Evolutionary conservation across 345 rosid species (phyloP), one percentile per base, ranked within the genome.

Genomic region (Balakata baccata): DNA sequence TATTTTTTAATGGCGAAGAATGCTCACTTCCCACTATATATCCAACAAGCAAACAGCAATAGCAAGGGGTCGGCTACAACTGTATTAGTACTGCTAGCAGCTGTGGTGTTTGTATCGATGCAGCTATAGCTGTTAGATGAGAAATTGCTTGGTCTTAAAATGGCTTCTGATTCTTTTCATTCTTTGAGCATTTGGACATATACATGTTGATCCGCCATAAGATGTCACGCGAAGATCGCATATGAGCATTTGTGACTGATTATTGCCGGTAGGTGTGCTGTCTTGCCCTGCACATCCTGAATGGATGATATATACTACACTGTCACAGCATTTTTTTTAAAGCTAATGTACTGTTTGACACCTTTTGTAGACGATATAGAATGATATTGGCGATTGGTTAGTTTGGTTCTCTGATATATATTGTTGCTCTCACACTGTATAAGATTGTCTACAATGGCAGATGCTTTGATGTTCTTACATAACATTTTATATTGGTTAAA

Each of bases 1-100:
- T 95, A 49, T 92, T 84, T 84, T 95, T 95, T 80, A 95, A 95
- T 18, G 99, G 99, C 14, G 97, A 95, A 65, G 97, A 92, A 64
- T 95, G 99, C 59, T 77, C 97, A 0, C 91, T 95, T 62, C 98
- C 99, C 51, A 69, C 85, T 6, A 20, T 82, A 34, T 72, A 69
- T 64, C 99, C 99, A 39, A 72, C 85, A 57, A 74, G 80, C 65
- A 76, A 76, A 79, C 74, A 66, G 89, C 62, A 79, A 78, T 39
- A 77, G 80, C 72, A 81, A 69, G 77, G 70, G 62, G 39, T 73
- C 86, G 0, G 70, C 72, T 20, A 14, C 68, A 6, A 14, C 73
- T 60, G 29, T 79, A 38, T 75, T 84, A 11, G 20, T 78, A 76
- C 59, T 86, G 7, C 25, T 83, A 23, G 82, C 83, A 13, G 53